These are phyloP conservation scores for Pichia sp. DNA, from an alignment of 1,139 yeast genomes.

Conservation along the genomic window DNA sequence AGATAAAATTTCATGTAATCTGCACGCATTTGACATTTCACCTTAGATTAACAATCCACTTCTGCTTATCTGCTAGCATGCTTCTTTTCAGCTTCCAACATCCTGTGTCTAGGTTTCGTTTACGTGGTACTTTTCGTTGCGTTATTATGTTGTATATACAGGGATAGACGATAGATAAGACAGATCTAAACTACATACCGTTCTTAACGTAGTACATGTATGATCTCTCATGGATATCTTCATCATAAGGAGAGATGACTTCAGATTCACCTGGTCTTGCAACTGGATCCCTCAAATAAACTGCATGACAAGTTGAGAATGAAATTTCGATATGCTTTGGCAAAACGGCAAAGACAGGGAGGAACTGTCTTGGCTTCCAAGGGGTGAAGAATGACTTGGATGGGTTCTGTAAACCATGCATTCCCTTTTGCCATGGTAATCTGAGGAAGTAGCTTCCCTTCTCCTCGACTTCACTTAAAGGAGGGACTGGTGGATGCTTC, in stretches of 20 bases:
- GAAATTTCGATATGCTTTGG: constrained; percentile 91
- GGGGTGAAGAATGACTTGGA: constrained; percentile 87
- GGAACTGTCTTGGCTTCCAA: constrained; percentile 90
- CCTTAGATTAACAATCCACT: no score
- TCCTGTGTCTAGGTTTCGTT: no score
- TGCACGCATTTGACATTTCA: no score
- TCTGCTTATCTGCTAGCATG: no score
- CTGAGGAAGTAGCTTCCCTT: constrained; percentile 49
- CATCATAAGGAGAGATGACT: constrained; percentile 84
- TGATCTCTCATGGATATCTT: constrained; percentile 85
- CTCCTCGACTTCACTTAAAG: constrained; percentile 43
- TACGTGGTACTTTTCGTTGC: no score
- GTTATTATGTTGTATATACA: no score
- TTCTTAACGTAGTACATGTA: constrained; percentile 89
- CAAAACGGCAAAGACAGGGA: constrained; percentile 85
- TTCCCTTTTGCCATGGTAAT: constrained; percentile 70
- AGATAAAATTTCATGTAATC: no score
- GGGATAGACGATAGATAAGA: no score
- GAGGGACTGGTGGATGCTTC: constrained; percentile 37
- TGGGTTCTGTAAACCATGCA: constrained; percentile 75
- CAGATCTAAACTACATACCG: constrained; percentile 58
- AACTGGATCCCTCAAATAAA: constrained; percentile 91
- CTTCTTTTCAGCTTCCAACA: no score
- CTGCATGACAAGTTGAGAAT: constrained; percentile 88
- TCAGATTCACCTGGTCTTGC: constrained; percentile 97